Conservation (phyloP, 1,284 basidiomycete species). For the Cronartium quercuum region DNA sequence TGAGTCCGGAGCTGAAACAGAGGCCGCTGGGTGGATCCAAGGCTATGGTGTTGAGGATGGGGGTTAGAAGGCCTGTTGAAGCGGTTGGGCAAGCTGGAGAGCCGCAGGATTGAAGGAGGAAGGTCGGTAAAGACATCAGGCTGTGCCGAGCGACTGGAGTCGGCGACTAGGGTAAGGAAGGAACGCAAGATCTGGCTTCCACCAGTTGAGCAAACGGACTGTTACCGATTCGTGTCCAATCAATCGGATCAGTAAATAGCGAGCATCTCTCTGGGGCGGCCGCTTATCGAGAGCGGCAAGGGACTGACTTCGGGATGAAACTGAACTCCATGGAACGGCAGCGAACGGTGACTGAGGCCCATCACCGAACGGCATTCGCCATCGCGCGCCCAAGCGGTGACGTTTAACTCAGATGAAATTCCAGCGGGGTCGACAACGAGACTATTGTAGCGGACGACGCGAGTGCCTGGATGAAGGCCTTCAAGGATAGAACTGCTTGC, state of each 20-base stretch:
- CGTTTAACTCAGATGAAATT: conserved; percentile 52
- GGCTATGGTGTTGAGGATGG: not conserved
- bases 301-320: conserved; percentile 82
- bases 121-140: not conserved
- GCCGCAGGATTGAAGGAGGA: not conserved
- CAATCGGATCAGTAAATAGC: not conserved
- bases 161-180: conserved; percentile 19
- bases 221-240: not conserved
- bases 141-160: not conserved
- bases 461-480: conserved; percentile 52
- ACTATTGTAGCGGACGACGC: conserved; percentile 73
- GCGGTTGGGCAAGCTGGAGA: conserved; percentile 5
- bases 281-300: not conserved
- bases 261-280: not conserved
- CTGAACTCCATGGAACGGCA: conserved; percentile 87
- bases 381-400: conserved; percentile 52
- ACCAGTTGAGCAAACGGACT: conserved; percentile 19
- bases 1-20: conserved; percentile 19
- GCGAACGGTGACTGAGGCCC: conserved; percentile 56
- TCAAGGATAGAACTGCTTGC: conserved; percentile 58
- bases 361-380: conserved; percentile 43
- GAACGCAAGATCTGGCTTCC: conserved; percentile 14
- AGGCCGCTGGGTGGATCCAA: not conserved
- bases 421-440: conserved; percentile 52
- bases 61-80: not conserved